phyloP scores from a whole-genome alignment of 495 filamentous ascomycete genomes.

The Rostrohypoxylon terebratum region DNA sequence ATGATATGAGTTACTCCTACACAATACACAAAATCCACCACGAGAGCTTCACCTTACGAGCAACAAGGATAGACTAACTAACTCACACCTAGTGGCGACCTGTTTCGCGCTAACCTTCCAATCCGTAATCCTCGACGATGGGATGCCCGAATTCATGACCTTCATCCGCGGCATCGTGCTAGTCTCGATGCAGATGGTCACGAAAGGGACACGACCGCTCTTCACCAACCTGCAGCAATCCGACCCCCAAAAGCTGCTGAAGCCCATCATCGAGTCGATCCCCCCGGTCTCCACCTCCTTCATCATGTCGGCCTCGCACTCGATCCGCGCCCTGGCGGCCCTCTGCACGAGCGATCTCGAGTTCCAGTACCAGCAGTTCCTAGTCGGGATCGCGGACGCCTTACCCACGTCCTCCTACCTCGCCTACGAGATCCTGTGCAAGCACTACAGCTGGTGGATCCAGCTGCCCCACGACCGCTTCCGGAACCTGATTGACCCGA shows the following conservation, averaged over 20 bases:
- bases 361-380: conserved; percentile 49
- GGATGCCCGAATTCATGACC: conserved; percentile 70
- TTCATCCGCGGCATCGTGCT: conserved; percentile 70
- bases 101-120: conserved; percentile 72
- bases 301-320: conserved; percentile 52
- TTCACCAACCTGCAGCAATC: conserved; percentile 59
- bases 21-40: background rate
- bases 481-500: conserved; percentile 62
- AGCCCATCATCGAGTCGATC: conserved; percentile 51
- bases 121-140: conserved; percentile 68
- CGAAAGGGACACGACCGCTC: conserved; percentile 56
- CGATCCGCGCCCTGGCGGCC: conserved; percentile 51
- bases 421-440: conserved; percentile 54
- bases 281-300: conserved; percentile 52
- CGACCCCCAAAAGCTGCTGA: conserved; percentile 44
- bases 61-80: background rate
- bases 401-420: conserved; percentile 50
- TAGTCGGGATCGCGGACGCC: conserved; percentile 50
- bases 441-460: conserved; percentile 63
- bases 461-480: conserved; percentile 66
- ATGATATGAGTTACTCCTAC: background rate
- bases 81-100: conserved; percentile 59
- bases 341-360: conserved; percentile 55
- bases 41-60: background rate
- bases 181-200: conserved; percentile 63